Base-by-base conservation (phyloP, 441 rosid species). In the Eutrema salsugineum region DNA sequence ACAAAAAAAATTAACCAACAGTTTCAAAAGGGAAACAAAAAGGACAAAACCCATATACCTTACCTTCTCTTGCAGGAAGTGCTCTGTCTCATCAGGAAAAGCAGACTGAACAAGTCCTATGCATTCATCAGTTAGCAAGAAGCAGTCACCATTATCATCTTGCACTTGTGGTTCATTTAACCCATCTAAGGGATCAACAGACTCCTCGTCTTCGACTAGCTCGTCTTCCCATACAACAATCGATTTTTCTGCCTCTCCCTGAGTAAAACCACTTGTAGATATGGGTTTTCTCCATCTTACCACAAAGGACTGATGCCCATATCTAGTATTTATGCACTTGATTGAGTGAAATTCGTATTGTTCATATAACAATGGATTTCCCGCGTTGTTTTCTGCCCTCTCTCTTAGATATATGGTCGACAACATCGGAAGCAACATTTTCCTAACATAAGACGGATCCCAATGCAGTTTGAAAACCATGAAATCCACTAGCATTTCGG, bases 401-500 rank as follows among this genome's bases (percentile, higher is more conserved):
- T 87, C 90, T 79, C 96, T 83, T 79, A 94, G 78, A 77, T 85
- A 94, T 61, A 86, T 82, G 70, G 97, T 82, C 60, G 98, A 94
- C 72, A 87, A 22, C 99, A 94, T 85, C 4, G 91, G 89, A 78
- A 90, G 74, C 83, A 92, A 79, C 84, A 77, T 85, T 82, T 84
- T 92, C 36, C 97, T 82, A 83, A 88, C 76, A 73, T 83, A 86
- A 65, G 91, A 83, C 1, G 91, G 94, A 28, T 88, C 84, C 97
- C 93, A 94, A 14, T 46, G 85, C 77, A 73, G 88, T 75, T 83
- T 91, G 75, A 79, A 83, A 68, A 70, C 93, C 82, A 94, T 69
- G 82, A 84, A 89, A 82, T 92, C 98, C 62, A 92, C 88, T 55
- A 94, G 78, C 86, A 90, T 75, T 33, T 87, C 99, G 16, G 83